A percentile compares a stretch with the other conserved stretches of the same genome.
These are phyloP conservation scores for Heliophila coronopifolia DNA, from an alignment of 441 rosid genomes.

Conservation along the genomic window DNA sequence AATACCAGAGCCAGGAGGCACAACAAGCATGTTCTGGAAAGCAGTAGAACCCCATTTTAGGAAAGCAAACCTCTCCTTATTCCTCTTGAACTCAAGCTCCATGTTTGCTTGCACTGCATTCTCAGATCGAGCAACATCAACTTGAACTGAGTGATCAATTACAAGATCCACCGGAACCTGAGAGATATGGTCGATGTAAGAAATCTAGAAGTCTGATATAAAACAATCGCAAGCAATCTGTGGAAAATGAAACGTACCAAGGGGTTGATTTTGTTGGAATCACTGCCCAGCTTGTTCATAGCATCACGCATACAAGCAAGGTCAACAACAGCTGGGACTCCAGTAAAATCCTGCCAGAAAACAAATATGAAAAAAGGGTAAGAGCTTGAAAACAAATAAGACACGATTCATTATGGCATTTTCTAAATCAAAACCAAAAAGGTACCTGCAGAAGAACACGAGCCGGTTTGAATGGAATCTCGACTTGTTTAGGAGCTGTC, in stretches of 20 bases:
- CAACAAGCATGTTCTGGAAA: slow-evolving; percentile 93
- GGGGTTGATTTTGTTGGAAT: slow-evolving; percentile 90
- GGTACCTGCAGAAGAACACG: slow-evolving; percentile 89
- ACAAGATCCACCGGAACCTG: slow-evolving; percentile 99
- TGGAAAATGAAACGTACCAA: slow-evolving; percentile 34
- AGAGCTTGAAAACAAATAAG: neutral
- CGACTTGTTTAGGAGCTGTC: slow-evolving; percentile 82
- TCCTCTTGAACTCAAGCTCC: slow-evolving; percentile 93
- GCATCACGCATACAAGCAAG: slow-evolving; percentile 99
- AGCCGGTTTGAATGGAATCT: slow-evolving; percentile 98
- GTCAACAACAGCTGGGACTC: slow-evolving; percentile 97
- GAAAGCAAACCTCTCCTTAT: slow-evolving; percentile 95
- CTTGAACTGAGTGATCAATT: slow-evolving; percentile 97
- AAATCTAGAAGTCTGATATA: slow-evolving; percentile 2
- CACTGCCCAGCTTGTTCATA: slow-evolving; percentile 84
- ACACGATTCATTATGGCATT: neutral
- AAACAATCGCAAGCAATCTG: neutral
- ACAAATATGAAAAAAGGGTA: neutral
- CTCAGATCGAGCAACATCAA: slow-evolving; percentile 88
- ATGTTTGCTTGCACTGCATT: slow-evolving; percentile 94
- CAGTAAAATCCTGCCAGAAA: slow-evolving; percentile 82
- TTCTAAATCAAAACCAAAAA: neutral
- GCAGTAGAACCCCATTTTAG: slow-evolving; percentile 97
- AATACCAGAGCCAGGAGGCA: slow-evolving; percentile 99
- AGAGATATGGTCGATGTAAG: neutral